Base-by-base conservation (phyloP, 2,329 filamentous ascomycete genomes). In the Sporothrix protearum region DNA sequence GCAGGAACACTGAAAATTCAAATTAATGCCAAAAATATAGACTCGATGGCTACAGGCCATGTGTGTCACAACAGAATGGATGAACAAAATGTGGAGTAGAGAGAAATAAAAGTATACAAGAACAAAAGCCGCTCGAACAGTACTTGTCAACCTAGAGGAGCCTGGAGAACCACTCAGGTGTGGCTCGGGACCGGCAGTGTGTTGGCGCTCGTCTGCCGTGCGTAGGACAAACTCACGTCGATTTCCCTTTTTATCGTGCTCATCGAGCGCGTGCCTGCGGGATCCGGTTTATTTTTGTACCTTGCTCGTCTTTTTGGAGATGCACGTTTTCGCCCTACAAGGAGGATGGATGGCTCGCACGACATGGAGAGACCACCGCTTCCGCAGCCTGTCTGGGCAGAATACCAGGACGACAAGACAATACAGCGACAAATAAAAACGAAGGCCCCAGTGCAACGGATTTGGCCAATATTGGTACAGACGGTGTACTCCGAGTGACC, bases 241-340 rank as follows among this genome's bases (percentile, higher is more conserved):
- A 22, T 36, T 2, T 47, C 3, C 14, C 14, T 19, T 19, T 14
- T 16, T 47, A 33, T 33, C 10, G 19, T 59, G 30, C 16, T 16
- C 19, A 39, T 22, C 36, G n/a, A 49, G 16, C 25, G 42, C 39
- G 42, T n/a, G 63, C 42, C 42, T 33, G 25, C 28, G 28, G 39
- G 61, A 66, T 66, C 63, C 25, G 42, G 25, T 66, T 66, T 66
- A 66, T 33, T 66, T 66, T 49, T 12, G 39, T 16, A 22, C 9
- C 25, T 30, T 49, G 14, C n/a, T 14, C 42, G 42, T 3, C 42
- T 66, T 16, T 19, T 10, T 22, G 59, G 49, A 7, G 36, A 42
- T 30, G 59, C 22, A 22, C n/a, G 14, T 49, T n/a, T 3, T 49
- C 28, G 42, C 63, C 42, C 25, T 49, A 33, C 28, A 66, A 33